Conservation (phyloP, 345 rosid species). For the Carallia brachiata region DNA sequence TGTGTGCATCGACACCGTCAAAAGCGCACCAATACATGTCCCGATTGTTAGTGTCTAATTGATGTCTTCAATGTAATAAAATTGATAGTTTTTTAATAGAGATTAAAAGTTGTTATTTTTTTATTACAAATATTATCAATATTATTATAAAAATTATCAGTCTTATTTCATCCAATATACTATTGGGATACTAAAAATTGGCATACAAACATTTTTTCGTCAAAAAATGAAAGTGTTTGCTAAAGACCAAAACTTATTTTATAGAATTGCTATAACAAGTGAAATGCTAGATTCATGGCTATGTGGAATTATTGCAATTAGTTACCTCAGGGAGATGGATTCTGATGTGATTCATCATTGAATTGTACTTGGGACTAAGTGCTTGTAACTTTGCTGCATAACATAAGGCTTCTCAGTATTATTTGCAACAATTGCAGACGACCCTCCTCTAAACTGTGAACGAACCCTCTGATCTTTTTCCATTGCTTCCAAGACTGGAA, state of each 20-base stretch:
- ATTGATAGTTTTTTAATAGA: too few species aligned
- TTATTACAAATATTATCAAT: too few species aligned
- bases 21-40: too few species aligned
- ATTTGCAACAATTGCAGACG: conserved; percentile 74
- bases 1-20: too few species aligned
- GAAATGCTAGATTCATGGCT: neutral
- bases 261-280: neutral
- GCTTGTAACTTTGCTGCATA: conserved; percentile 90
- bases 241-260: too few species aligned
- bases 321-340: conserved; percentile 91
- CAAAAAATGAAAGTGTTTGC: neutral
- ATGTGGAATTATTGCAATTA: neutral
- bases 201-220: too few species aligned
- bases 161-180: too few species aligned
- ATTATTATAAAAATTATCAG: too few species aligned
- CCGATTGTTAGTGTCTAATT: too few species aligned
- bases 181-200: too few species aligned
- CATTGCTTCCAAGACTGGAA: conserved; percentile 96
- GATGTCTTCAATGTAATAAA: too few species aligned
- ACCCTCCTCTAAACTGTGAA: conserved; percentile 88
- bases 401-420: conserved; percentile 68
- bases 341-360: conserved; percentile 90
- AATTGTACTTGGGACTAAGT: conserved; percentile 90
- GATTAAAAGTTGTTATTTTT: too few species aligned
- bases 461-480: conserved; percentile 88